Percentiles rank a stretch among this genome's conserved stretches.
phyloP scores from a whole-genome alignment of 2,329 filamentous ascomycete species.

The Xylariaceae sp. region DNA sequence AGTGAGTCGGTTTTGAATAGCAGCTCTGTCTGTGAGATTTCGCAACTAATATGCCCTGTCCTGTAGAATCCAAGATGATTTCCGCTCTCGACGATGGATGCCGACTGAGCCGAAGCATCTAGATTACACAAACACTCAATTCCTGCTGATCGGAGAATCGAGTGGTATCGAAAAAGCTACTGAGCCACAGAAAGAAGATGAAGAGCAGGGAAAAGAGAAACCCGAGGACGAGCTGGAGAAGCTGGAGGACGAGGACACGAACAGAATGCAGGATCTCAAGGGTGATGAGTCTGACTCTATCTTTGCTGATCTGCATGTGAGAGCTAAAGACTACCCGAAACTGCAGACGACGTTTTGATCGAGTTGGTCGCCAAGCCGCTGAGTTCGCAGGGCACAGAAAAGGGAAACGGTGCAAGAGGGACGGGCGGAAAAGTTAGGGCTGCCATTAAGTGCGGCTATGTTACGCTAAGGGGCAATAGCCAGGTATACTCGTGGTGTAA shows the following conservation, averaged over 20 bases:
- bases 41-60: slow-evolving; percentile 2
- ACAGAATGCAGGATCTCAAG: slow-evolving; percentile 55
- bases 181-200: slow-evolving; percentile 51
- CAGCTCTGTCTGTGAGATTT: background rate
- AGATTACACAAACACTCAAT: slow-evolving; percentile 69
- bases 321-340: slow-evolving; percentile 59
- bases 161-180: slow-evolving; percentile 54
- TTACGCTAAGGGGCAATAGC: too few relatives aligned
- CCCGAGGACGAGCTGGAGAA: slow-evolving; percentile 69
- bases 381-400: too few relatives aligned
- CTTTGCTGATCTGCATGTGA: slow-evolving; percentile 44
- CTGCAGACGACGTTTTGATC: slow-evolving; percentile 54
- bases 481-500: too few relatives aligned
- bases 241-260: slow-evolving; percentile 69
- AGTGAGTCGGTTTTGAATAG: slow-evolving; percentile 43
- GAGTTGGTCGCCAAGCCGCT: too few relatives aligned
- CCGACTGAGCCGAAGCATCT: slow-evolving; percentile 69
- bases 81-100: slow-evolving; percentile 69
- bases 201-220: slow-evolving; percentile 58
- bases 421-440: too few relatives aligned
- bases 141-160: slow-evolving; percentile 73
- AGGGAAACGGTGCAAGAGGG: too few relatives aligned
- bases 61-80: slow-evolving; percentile 63
- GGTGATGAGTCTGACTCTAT: slow-evolving; percentile 44
- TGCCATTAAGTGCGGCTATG: too few relatives aligned